A percentile compares a stretch with the other conserved stretches of the same genome.
These are phyloP conservation scores for Leccinellum luteum DNA, from an alignment of 768 basidiomycete genomes.

Conservation along the genomic window DNA sequence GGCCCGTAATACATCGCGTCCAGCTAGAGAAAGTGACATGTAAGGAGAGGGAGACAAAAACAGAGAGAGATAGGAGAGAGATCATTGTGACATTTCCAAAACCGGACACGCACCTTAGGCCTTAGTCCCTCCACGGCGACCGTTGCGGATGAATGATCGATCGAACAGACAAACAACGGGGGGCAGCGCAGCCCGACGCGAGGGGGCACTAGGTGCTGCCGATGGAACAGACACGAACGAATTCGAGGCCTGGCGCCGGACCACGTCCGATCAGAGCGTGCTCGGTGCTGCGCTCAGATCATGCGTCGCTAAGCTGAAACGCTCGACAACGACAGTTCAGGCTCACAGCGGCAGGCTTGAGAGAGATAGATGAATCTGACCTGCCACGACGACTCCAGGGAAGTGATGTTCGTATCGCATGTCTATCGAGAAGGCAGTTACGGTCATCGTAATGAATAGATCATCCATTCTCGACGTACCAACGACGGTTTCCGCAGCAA, in stretches of 20 bases:
- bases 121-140: neutral
- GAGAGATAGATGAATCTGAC: neutral
- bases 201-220: neutral
- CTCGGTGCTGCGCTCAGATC: neutral
- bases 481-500: neutral
- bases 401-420: neutral
- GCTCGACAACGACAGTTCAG: neutral
- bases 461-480: neutral
- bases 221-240: neutral
- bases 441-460: neutral
- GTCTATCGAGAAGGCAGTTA: neutral
- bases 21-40: neutral
- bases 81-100: neutral
- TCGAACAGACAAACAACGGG: neutral
- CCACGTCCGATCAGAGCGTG: neutral
- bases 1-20: neutral
- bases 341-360: neutral
- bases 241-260: neutral
- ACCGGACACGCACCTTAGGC: neutral
- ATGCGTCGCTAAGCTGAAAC: conserved; percentile 1
- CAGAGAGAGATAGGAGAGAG: neutral
- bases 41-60: neutral
- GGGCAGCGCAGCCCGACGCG: neutral
- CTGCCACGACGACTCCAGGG: neutral
- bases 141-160: neutral